A percentile compares a stretch with the other conserved stretches of the same genome.
Evolutionary conservation across 345 rosid species (phyloP).

Genomic region (Odontarrhena argentea): DNA sequence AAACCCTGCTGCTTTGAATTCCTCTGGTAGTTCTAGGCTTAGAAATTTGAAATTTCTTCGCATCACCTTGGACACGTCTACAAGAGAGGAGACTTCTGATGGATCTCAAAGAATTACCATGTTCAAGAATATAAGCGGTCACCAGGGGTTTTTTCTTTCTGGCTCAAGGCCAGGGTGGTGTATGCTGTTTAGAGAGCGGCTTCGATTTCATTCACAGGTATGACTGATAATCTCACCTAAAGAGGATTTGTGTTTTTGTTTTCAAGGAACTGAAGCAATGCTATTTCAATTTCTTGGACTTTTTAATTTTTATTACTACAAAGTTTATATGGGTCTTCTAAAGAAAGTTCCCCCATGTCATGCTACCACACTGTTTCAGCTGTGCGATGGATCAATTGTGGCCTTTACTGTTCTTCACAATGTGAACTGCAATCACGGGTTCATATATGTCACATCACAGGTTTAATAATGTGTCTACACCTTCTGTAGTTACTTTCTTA

Average conservation of each 20-base stretch:
- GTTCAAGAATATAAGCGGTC: constrained; percentile 82
- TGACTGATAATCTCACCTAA: constrained; percentile 37
- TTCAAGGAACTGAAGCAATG: constrained; percentile 20
- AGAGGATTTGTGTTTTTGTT: constrained; percentile 14
- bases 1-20: constrained; percentile 48
- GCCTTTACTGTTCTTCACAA: constrained; percentile 99
- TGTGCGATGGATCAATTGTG: constrained; percentile 86
- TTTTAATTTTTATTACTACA: constrained; percentile 5
- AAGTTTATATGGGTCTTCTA: constrained; percentile 26
- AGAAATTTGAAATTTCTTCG: constrained; percentile 82
- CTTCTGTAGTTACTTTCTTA: constrained; percentile 18
- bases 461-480: constrained; percentile 42
- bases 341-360: constrained; percentile 33
- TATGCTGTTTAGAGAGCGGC: constrained; percentile 90
- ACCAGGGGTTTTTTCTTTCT: constrained; percentile 91
- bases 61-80: constrained; percentile 69
- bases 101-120: constrained; percentile 74
- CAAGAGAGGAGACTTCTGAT: constrained; percentile 69
- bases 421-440: constrained; percentile 94
- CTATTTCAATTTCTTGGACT: constrained; percentile 7
- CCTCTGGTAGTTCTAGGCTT: constrained; percentile 70
- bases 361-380: constrained; percentile 53
- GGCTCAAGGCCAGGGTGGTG: constrained; percentile 97
- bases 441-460: constrained; percentile 93
- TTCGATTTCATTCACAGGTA: constrained; percentile 98